A percentile compares a stretch with the other conserved stretches of the same genome.
phyloP scores from a whole-genome alignment of 306 rosid species.

The Inga leiocalycina region DNA sequence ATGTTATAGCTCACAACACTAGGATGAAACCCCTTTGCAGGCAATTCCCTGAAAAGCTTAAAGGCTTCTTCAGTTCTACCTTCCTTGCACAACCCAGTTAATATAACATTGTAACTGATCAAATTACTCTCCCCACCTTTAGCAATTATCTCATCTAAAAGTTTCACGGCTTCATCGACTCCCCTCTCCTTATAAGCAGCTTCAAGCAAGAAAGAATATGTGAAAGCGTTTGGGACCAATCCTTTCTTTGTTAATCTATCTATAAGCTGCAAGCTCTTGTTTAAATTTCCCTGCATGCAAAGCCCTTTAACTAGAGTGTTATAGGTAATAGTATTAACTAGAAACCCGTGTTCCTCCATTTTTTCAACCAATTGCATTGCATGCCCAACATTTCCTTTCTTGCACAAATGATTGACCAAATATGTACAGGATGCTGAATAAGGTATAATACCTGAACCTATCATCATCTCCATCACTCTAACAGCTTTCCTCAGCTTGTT shows the following conservation, averaged over 20 bases:
- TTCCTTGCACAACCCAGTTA: slow-evolving; percentile 93
- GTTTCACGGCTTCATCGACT: slow-evolving; percentile 71
- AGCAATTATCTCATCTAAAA: slow-evolving; percentile 74
- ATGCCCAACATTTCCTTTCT: slow-evolving; percentile 78
- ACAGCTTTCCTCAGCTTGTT: slow-evolving; percentile 67
- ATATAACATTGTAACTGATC: slow-evolving; percentile 84
- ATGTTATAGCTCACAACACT: slow-evolving; percentile 91
- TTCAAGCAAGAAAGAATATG: slow-evolving; percentile 78
- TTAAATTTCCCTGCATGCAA: slow-evolving; percentile 76
- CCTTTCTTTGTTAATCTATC: slow-evolving; percentile 74
- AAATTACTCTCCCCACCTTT: slow-evolving; percentile 83
- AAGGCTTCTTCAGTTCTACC: slow-evolving; percentile 83
- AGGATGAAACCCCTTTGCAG: slow-evolving; percentile 73
- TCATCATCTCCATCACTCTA: slow-evolving; percentile 81
- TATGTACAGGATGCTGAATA: slow-evolving; percentile 73
- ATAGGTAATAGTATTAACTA: slow-evolving; percentile 70
- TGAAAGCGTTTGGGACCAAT: slow-evolving; percentile 76
- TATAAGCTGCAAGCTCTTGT: slow-evolving; percentile 71
- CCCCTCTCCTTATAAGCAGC: slow-evolving; percentile 92
- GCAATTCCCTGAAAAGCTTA: slow-evolving; percentile 66
- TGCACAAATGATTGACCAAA: slow-evolving; percentile 75
- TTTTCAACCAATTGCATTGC: slow-evolving; percentile 91
- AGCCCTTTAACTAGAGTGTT: slow-evolving; percentile 81
- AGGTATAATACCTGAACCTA: slow-evolving; percentile 70
- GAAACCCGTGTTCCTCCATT: slow-evolving; percentile 73